A percentile compares a stretch with the other conserved stretches of the same genome.
These are phyloP conservation scores for Claviceps sp. DNA, from an alignment of 2,329 filamentous ascomycete genomes.

Conservation along the genomic window DNA sequence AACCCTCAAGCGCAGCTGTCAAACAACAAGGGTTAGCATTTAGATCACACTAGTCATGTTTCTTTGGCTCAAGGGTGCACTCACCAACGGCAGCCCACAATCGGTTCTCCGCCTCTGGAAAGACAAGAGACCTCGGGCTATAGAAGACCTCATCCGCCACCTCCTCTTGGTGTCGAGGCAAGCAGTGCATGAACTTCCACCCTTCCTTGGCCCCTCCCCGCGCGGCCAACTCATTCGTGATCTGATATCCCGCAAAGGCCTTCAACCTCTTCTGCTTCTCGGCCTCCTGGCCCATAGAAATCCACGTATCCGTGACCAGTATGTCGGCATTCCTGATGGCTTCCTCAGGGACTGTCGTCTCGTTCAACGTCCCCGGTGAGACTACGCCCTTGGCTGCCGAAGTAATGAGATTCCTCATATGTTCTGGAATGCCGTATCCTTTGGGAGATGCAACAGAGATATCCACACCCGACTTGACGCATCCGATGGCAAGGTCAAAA, in stretches of 20 bases:
- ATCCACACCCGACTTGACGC: conserved; percentile 75
- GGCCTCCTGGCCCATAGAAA: conserved; percentile 93
- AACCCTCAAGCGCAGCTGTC: conserved; percentile 64
- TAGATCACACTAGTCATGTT: too few relatives aligned
- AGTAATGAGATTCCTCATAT: conserved; percentile 61
- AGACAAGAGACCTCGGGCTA: conserved; percentile 71
- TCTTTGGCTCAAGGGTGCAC: conserved; percentile 16
- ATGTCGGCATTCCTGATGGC: conserved; percentile 77
- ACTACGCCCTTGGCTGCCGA: conserved; percentile 43
- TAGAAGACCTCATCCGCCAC: conserved; percentile 94
- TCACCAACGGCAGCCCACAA: conserved; percentile 75
- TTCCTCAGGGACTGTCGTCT: conserved; percentile 73
- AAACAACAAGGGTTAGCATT: not conserved
- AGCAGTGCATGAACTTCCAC: conserved; percentile 98
- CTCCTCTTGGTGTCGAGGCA: conserved; percentile 85
- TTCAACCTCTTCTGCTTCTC: conserved; percentile 65
- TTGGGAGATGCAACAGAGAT: conserved; percentile 76
- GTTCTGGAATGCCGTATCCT: conserved; percentile 67
- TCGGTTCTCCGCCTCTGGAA: conserved; percentile 87
- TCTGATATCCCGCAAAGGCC: conserved; percentile 79
- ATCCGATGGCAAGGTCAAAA: conserved; percentile 81
- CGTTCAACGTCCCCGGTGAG: conserved; percentile 51
- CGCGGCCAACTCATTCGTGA: conserved; percentile 74
- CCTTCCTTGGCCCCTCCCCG: conserved; percentile 72
- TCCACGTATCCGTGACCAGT: conserved; percentile 93